phyloP scores from a whole-genome alignment of 345 rosid species.

The Pseudoturritis turrita region DNA sequence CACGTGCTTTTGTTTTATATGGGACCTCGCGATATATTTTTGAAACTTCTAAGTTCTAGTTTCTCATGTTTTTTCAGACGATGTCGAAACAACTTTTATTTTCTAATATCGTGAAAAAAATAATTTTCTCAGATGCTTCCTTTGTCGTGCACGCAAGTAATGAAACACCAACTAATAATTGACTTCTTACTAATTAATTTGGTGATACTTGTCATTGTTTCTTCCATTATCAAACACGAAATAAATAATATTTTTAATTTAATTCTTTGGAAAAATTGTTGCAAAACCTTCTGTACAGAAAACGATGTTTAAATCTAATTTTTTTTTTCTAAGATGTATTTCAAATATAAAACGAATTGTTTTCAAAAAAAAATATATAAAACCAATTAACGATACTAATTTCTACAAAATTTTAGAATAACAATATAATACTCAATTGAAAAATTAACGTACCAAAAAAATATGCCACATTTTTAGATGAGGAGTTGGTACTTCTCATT shows the following conservation, averaged over 20 bases:
- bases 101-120: not conserved
- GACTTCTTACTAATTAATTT: constrained; percentile 29
- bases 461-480: too few species aligned
- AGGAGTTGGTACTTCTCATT: not conserved
- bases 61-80: not conserved
- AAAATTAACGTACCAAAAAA: too few species aligned
- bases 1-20: constrained; percentile 54
- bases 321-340: not conserved
- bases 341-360: not conserved
- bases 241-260: not conserved
- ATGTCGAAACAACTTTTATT: not conserved
- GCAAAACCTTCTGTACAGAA: not conserved
- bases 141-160: constrained; percentile 37
- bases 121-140: constrained; percentile 10
- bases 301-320: not conserved
- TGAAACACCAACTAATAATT: constrained; percentile 36
- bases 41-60: not conserved
- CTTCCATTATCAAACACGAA: constrained; percentile 4
- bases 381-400: not conserved
- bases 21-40: constrained; percentile 23
- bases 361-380: too few species aligned
- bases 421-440: too few species aligned
- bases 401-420: not conserved
- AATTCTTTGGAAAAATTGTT: too few species aligned
- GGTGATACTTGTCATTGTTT: not conserved